Base-by-base conservation (phyloP, 78 protist species). In the Chrysochromulina parva region DNA sequence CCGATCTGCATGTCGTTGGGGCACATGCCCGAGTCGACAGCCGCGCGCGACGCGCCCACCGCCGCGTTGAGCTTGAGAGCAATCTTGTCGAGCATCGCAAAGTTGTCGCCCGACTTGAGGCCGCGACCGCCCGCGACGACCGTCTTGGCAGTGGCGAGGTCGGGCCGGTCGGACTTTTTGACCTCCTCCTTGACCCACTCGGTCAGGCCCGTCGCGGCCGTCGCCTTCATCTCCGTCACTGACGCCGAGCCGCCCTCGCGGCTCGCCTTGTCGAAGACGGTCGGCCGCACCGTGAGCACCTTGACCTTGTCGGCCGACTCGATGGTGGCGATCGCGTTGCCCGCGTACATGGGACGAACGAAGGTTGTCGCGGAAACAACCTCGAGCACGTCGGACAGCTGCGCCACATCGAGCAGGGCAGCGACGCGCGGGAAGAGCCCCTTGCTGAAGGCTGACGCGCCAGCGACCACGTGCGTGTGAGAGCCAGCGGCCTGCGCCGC, bases 41-140 rank as follows among this genome's bases (percentile, higher is more conserved):
- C 99, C 13, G 99, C 99, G 38, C 99, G 95, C 26, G 99, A 95
- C 52, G 99, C 99, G 69, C 99, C 99, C 65, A 98, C 98, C 6
- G 97, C 95, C 19, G 88, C 65, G 58, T 69, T 59, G 74, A 98
- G 58, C 86, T 94, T 91, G 88, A 95, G 99, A 11, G 99, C 99
- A 38, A 98, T 92, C 28, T 87, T 80, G 66, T 97, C 94, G 74
- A 98, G 92, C 87, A 98, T 52, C 93, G 96, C 76, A 88, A 98
- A 98, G 96, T 98, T 98, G 71, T 98, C 99, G 66, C 93, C 90
- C 87, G 88, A 59, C 96, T 96, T 95, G 88, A 98, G 90, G 5
- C 98, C 99, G 53, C 99, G 95, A 22, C 99, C 99, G 73, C 54
- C 71, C 28, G 94, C 7, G 57, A 66, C 7, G 20, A 97, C 96